Evolutionary conservation across 2,329 filamentous ascomycete species (phyloP).

Genomic region (Ceratocystis variospora): DNA sequence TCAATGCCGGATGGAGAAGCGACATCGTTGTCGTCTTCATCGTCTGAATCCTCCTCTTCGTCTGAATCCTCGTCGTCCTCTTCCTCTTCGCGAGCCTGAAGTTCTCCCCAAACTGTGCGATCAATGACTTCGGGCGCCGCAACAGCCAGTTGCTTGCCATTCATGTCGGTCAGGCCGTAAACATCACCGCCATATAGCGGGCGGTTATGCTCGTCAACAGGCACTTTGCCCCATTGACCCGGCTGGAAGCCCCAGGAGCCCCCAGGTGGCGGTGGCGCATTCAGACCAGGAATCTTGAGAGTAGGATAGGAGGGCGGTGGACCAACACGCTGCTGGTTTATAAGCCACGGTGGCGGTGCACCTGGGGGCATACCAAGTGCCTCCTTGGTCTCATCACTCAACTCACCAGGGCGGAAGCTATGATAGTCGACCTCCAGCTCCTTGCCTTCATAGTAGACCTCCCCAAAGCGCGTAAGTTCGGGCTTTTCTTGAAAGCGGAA

Average conservation of each 20-base stretch:
- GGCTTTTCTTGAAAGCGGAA: conserved; percentile 97
- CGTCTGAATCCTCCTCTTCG: conserved; percentile 55
- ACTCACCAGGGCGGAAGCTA: conserved; percentile 76
- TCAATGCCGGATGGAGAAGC: conserved; percentile 59
- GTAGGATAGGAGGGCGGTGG: conserved; percentile 89
- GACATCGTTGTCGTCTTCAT: conserved; percentile 35
- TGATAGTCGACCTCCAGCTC: conserved; percentile 92
- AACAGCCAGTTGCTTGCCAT: conserved; percentile 29
- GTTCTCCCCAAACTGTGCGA: conserved; percentile 78
- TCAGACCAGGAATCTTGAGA: conserved; percentile 87
- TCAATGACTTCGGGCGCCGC: conserved; percentile 64
- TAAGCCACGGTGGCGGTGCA: conserved; percentile 89
- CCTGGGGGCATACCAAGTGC: conserved; percentile 87
- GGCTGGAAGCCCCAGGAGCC: conserved; percentile 91
- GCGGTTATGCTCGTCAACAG: conserved; percentile 81
- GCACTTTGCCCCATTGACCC: conserved; percentile 91
- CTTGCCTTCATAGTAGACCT: conserved; percentile 99
- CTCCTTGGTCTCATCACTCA: conserved; percentile 80
- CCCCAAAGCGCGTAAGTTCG: conserved; percentile 80
- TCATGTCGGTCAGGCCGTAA: conserved; percentile 55
- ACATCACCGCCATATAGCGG: conserved; percentile 90
- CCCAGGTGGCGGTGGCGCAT: conserved; percentile 78
- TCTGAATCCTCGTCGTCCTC: conserved; percentile 60
- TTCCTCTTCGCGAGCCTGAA: conserved; percentile 67
- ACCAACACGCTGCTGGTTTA: conserved; percentile 89